Evolutionary conservation across 805 yeast genomes (phyloP), one percentile per base, ranked within the genome.

Genomic region (Kluyveromyces starmeri): DNA sequence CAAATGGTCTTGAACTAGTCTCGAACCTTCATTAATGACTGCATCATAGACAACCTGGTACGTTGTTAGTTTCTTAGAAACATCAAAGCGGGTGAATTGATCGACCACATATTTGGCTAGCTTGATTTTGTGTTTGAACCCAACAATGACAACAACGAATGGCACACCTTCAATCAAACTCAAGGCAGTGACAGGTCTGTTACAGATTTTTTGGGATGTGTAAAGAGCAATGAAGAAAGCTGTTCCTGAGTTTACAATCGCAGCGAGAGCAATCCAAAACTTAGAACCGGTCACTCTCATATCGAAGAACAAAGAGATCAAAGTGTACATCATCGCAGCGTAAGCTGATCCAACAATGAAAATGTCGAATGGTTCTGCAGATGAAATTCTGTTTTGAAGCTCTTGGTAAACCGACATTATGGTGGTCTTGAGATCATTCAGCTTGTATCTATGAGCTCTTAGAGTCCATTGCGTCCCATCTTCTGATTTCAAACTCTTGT

Each of bases 141-240:
- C 98, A 51, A 89, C 75, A 4, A 85, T 78, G 14, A 94, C 85
- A 15, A 89, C 94, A 51, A 89, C 70, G 59, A 89, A 89, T 15
- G 98, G 98, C 29, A 89, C 62, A 21, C 96, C 96, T 62, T 89
- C 96, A 38, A 86, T 73, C 44, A 89, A 66, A 36, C 83, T 75
- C 36, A 83, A 64, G 36, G 84, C 65, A 7, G 94, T 76, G 20
- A 89, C 78, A 33, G 70, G 71, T 29, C 73, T 62, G 22, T 73
- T 71, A 31, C 82, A 61, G 20, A 73, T 50, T 37, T 70, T 67
- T 21, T 74, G 70, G 7, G 83, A 68, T 32, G 79, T 62, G 40
- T 73, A 75, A 30, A 82, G 66, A 2, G 96, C 95, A 45, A 83
- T 73, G 38, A 85, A 63, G 49, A 92, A 81, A 2, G 95, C 94